Conservation (phyloP, 164 flowering plant genomes). For the Vitis cinerea region DNA sequence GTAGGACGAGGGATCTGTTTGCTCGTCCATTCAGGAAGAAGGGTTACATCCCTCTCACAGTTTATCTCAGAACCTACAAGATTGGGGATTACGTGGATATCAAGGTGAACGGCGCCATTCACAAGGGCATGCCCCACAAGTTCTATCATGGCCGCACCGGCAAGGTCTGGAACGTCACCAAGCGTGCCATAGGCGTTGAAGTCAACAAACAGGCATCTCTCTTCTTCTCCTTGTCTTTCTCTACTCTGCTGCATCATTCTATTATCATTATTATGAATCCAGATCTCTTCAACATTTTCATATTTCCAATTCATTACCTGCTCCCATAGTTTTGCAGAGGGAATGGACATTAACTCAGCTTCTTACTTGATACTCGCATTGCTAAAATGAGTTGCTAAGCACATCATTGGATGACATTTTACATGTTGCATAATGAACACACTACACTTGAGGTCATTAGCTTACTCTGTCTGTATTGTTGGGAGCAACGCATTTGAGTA, state of each 20-base stretch:
- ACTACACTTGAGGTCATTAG: too few species aligned
- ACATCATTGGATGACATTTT: too few species aligned
- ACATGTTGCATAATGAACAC: too few species aligned
- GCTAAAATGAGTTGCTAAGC: too few species aligned
- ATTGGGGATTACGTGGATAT: constrained; percentile 73
- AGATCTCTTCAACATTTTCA: too few species aligned
- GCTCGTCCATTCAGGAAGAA: constrained; percentile 71
- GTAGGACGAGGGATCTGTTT: constrained; percentile 70
- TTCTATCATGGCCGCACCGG: constrained; percentile 92
- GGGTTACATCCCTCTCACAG: constrained; percentile 61
- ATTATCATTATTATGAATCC: too few species aligned
- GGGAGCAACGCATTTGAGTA: too few species aligned
- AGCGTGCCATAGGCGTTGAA: constrained; percentile 83
- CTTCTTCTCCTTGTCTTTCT: not conserved
- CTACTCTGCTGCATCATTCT: not conserved
- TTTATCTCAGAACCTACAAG: constrained; percentile 56
- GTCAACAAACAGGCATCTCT: constrained; percentile 71
- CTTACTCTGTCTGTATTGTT: too few species aligned
- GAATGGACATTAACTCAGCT: too few species aligned
- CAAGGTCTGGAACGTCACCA: constrained; percentile 83
- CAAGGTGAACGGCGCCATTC: constrained; percentile 80
- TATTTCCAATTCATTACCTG: too few species aligned
- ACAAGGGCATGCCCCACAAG: constrained; percentile 94
- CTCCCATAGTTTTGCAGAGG: too few species aligned
- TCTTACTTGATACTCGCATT: too few species aligned